Evolutionary conservation across 768 basidiomycete genomes (phyloP), one percentile per base, ranked within the genome.

Genomic region (Mycena haematopus): DNA sequence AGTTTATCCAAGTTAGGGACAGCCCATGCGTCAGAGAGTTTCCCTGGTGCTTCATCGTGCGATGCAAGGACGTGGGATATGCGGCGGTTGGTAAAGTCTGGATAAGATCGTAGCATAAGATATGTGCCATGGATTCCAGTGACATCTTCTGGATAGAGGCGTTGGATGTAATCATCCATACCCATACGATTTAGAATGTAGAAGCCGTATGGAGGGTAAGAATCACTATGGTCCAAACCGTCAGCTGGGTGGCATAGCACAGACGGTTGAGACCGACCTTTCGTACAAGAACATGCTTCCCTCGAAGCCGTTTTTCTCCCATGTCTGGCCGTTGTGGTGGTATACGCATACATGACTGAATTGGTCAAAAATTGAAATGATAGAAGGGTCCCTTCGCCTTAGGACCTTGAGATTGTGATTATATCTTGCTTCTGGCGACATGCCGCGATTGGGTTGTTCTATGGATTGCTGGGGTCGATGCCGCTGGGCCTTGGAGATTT

Each of bases 261-360:
- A 21, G n/a, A 57, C 19, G 63, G 58, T 27, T 38, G 7, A n/a
- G 33, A 79, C 85, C 67, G 68, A 92, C 92, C 92, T 81, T 78
- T 94, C 92, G 69, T 90, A 92, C 67, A 95, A 79, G 76, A 95
- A 94, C 87, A 94, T 92, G 76, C 85, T 89, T n/a, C 92, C 93
- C 73, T 95, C 92, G 71, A 76, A 90, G 45, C 92, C 92, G 63
- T 89, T 85, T 74, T 92, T 93, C 74, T 87, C 86, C 92, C 92
- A 95, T 71, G 86, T 88, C 69, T 82, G 76, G 8, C 79, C 89
- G 67, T 91, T 87, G 71, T 87, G 83, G 71, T 90, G 87, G 69
- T 93, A 92, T 56, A 92, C 79, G 77, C 91, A 92, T 58, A 92
- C 91, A 77, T 93, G 91, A 69, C 88, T 91, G 80, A 93, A 93